phyloP scores from a whole-genome alignment of 208 protist species.

The Crithidia bombi region DNA sequence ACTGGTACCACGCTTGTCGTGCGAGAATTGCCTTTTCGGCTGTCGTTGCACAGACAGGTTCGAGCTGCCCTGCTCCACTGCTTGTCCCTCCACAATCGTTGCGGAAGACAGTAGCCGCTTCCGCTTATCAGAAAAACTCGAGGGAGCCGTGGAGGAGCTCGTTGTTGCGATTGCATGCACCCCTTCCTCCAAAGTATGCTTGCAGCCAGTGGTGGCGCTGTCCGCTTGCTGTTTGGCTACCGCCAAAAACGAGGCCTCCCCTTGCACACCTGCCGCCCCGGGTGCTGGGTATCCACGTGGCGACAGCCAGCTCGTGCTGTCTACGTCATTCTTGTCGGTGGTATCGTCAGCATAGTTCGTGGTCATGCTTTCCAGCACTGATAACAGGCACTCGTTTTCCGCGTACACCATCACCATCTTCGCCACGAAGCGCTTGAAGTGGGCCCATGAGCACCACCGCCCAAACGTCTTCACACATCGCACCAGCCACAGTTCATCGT shows the following conservation, averaged over 20 bases:
- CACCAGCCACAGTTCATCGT: slow-evolving; percentile 9
- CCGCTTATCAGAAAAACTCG: not conserved
- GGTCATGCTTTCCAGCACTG: not conserved
- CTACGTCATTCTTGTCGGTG: not conserved
- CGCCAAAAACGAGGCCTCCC: too few relatives aligned
- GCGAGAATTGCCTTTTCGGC: too few relatives aligned
- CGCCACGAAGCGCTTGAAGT: not conserved
- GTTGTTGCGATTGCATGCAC: not conserved
- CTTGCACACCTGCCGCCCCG: too few relatives aligned
- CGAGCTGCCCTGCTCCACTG: not conserved
- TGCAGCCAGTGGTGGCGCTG: too few relatives aligned
- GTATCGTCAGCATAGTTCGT: not conserved
- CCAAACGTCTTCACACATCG: not conserved
- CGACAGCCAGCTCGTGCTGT: not conserved
- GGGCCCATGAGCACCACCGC: slow-evolving; percentile 1
- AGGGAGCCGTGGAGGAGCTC: not conserved
- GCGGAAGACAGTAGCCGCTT: not conserved
- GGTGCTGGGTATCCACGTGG: too few relatives aligned
- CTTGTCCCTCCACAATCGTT: slow-evolving; percentile 4
- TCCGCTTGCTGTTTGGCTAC: too few relatives aligned
- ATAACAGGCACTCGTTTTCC: slow-evolving; percentile 7
- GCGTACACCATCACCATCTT: slow-evolving; percentile 1
- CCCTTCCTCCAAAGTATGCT: too few relatives aligned
- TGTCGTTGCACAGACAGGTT: too few relatives aligned
- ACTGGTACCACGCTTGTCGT: too few relatives aligned